A percentile compares a stretch with the other conserved stretches of the same genome.
These are phyloP conservation scores for Emergomyces africanus DNA, from an alignment of 2,329 filamentous ascomycete genomes.

Conservation along the genomic window DNA sequence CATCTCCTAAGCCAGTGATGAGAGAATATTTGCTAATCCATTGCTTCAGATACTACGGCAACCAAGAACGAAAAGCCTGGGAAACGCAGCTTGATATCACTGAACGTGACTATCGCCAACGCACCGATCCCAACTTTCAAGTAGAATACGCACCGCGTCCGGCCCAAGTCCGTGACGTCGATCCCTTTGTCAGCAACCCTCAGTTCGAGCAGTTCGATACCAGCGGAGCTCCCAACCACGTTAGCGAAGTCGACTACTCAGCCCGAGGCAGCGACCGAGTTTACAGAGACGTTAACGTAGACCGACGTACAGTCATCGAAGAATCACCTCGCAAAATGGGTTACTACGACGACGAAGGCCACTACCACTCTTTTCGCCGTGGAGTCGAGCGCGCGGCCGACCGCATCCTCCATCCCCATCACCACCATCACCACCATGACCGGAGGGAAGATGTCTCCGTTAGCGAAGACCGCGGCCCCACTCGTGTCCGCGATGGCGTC, in stretches of 20 bases:
- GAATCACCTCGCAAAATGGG: slow-evolving; percentile 51
- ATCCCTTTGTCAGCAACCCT: slow-evolving; percentile 16
- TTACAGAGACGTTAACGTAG: slow-evolving; percentile 38
- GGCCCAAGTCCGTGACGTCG: slow-evolving; percentile 18
- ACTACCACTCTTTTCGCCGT: slow-evolving; percentile 63
- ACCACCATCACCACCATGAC: slow-evolving; percentile 37
- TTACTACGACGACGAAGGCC: slow-evolving; percentile 68
- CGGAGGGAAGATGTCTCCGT: slow-evolving; percentile 24
- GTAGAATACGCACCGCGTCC: slow-evolving; percentile 30
- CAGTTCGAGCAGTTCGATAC: slow-evolving; percentile 11
- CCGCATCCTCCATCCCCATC: slow-evolving; percentile 47
- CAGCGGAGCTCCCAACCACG: slow-evolving; percentile 4
- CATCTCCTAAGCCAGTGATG: background rate
- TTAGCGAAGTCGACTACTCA: slow-evolving; percentile 15
- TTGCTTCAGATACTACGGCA: slow-evolving; percentile 14
- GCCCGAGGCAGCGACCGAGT: slow-evolving; percentile 7
- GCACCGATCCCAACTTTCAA: slow-evolving; percentile 41
- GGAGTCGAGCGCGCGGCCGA: slow-evolving; percentile 55
- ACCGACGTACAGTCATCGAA: slow-evolving; percentile 40
- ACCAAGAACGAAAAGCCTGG: slow-evolving; percentile 28
- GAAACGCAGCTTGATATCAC: slow-evolving; percentile 40
- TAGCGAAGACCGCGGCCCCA: slow-evolving; percentile 31
- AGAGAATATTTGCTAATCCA: slow-evolving; percentile 4
- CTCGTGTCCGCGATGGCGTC: slow-evolving; percentile 33
- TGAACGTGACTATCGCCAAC: slow-evolving; percentile 54